Base-by-base conservation (phyloP, 1,139 yeast genomes). In the Saccharomyces pastorianus region DNA sequence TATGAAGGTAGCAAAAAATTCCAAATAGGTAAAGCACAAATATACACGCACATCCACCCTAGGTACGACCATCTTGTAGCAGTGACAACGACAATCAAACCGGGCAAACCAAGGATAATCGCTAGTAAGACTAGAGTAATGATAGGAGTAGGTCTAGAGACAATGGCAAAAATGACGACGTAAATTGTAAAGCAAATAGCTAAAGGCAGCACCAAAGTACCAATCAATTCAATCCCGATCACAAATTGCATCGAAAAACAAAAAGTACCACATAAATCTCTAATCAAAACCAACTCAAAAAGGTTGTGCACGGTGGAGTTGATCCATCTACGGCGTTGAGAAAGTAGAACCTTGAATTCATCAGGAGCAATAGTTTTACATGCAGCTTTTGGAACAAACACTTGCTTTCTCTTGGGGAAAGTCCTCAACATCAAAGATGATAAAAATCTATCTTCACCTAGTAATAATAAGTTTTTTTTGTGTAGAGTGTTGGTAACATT, bases 251-350 rank as follows among this genome's bases (percentile, higher is more conserved):
- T 93, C 1, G 98, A 91, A 64, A 91, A 88, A 64, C 98, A 91
- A 70, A 93, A 93, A 0, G 96, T 93, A 61, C 99, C 99, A 78
- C 99, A 93, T 61, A 93, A 78, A 70, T 93, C 97, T 55, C 85
- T 83, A 41, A 91, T 96, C 61, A 90, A 74, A 2, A 87, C 88
- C 64, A 93, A 80, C 71, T 93, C 99, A 85, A 93, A 81, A 68
- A 93, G 80, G 67, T 93, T 93, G 71, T 93, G 99, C 49, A 93
- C 95, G 0, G 99, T 93, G 2, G 98, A 90, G 71, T 93, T 93
- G 65, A 93, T 93, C 99, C 99, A 93, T 70, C 99, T 88, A 73
- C 99, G 88, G 69, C 99, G 85, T 71, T 93, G 99, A 1, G 98
- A 91, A 54, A 93, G 75, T 63, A 93, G 75, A 47, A 91, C 96